Percentiles rank a stretch among this genome's conserved stretches.
Conservation (phyloP, 2,329 filamentous ascomycete genomes). For the Xylaria sp. region DNA sequence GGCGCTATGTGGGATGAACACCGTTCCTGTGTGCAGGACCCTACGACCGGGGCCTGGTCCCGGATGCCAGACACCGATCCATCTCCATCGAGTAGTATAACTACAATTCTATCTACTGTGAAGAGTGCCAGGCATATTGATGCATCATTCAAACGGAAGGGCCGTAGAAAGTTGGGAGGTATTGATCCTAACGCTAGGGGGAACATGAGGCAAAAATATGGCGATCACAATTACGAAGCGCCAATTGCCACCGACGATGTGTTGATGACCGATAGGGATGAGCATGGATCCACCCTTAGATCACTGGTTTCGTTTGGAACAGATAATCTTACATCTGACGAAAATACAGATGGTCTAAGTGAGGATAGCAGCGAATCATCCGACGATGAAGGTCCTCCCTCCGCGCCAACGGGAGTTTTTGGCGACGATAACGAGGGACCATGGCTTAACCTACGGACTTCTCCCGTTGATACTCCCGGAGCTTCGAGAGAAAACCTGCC, state of each 20-base stretch:
- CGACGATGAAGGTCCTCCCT: constrained; percentile 26
- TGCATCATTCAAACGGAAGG: constrained; percentile 33
- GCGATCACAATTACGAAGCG: background rate
- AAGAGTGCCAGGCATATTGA: constrained; percentile 39
- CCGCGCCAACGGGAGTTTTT: constrained; percentile 26
- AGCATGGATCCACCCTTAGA: background rate
- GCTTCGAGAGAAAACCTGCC: constrained; percentile 44
- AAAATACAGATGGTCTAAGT: constrained; percentile 31
- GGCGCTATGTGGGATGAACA: constrained; percentile 42
- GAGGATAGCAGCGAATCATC: constrained; percentile 24
- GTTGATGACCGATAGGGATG: background rate
- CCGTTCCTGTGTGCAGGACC: constrained; percentile 42
- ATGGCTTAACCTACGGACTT: constrained; percentile 34
- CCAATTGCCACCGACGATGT: background rate
- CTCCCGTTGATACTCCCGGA: constrained; percentile 38
- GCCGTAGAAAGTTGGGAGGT: constrained; percentile 18
- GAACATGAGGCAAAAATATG: constrained; percentile 1
- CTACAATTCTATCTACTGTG: constrained; percentile 41
- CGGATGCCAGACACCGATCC: constrained; percentile 35
- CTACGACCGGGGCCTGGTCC: constrained; percentile 45
- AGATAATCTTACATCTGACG: constrained; percentile 35
- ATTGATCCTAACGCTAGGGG: constrained; percentile 1
- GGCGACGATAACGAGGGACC: constrained; percentile 18
- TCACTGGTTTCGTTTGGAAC: constrained; percentile 28
- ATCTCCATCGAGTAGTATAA: constrained; percentile 32